phyloP scores from a whole-genome alignment of 1,139 yeast species.

The Diutina pseudorugosa region DNA sequence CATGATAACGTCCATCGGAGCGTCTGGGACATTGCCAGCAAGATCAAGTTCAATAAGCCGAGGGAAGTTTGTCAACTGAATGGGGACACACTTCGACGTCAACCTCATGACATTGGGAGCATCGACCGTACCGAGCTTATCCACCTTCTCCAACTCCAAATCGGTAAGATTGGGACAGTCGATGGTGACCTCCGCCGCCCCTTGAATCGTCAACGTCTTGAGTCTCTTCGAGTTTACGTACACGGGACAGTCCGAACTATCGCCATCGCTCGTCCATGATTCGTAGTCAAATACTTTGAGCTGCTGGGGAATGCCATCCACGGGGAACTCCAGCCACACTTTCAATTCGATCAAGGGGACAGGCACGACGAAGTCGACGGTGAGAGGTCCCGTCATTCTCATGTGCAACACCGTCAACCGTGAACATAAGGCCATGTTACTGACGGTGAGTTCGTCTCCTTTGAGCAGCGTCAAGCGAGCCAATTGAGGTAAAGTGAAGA shows the following conservation, averaged over 20 bases:
- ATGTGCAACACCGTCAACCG: background rate
- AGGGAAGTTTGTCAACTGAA: background rate
- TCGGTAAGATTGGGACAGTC: background rate
- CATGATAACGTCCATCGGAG: no score
- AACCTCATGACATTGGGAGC: background rate
- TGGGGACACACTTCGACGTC: background rate
- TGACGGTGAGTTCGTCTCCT: background rate
- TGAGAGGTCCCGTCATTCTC: background rate
- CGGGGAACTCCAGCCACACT: background rate
- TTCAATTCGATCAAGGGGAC: background rate
- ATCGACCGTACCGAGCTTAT: background rate
- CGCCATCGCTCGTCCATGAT: background rate
- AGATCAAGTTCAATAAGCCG: no score
- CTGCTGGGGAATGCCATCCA: background rate
- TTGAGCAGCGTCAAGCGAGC: background rate
- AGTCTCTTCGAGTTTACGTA: background rate
- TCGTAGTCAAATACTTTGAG: background rate
- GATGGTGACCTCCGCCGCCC: background rate
- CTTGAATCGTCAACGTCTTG: background rate
- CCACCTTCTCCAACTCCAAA: background rate
- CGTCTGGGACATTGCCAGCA: no score
- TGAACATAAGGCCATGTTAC: background rate
- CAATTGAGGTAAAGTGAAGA: background rate
- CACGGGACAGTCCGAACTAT: background rate
- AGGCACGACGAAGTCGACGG: background rate